Base-by-base conservation (phyloP, 768 basidiomycete species). In the Clitopilus hobsonii region DNA sequence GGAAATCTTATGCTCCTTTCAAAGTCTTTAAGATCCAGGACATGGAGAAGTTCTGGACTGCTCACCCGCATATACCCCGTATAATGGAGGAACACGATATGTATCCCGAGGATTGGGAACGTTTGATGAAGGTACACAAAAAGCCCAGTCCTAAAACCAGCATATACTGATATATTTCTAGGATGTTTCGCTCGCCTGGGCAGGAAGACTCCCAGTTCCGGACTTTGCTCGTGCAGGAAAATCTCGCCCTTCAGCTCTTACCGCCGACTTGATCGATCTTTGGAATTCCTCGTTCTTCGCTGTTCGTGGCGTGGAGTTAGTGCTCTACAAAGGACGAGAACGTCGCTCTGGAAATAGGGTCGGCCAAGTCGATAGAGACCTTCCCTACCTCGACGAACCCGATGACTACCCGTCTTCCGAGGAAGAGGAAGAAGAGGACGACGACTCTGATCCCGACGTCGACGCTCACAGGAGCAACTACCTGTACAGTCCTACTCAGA, bases 241-340 rank as follows among this genome's bases (percentile, higher is more conserved):
- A 25, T 81, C 84, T 10, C 83, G 80, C 61, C 80, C 83, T 13
- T 78, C 87, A 22, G 73, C 70, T 10, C 74, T 91, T 47, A 70
- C 82, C 10, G 81, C 81, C n/a, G 87, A 90, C 64, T 76, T 93
- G 26, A 73, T 93, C 59, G 83, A 91, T 58, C 71, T 88, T 25
- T 94, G 91, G 91, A 93, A 93, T 65, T 65, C 71, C 26, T 82
- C 81, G 7, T 94, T 91, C 71, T 91, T 91, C 77, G 65, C 78
- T 54, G 70, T 76, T 29, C 88, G 91, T 45, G 85, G 86, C 18
- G 81, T 88, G n/a, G 91, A 94, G 61, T 71, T 90, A 48, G 77
- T 90, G 29, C 74, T 94, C n/a, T 93, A 82, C 75, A 88, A 84
- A 65, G 91, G 91, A 38, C 81, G 79, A 48, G 85, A 90, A 68